Evolutionary conservation across 176 grass and related monocot genomes (phyloP).

Genomic region (Phoenix dactylifera): DNA sequence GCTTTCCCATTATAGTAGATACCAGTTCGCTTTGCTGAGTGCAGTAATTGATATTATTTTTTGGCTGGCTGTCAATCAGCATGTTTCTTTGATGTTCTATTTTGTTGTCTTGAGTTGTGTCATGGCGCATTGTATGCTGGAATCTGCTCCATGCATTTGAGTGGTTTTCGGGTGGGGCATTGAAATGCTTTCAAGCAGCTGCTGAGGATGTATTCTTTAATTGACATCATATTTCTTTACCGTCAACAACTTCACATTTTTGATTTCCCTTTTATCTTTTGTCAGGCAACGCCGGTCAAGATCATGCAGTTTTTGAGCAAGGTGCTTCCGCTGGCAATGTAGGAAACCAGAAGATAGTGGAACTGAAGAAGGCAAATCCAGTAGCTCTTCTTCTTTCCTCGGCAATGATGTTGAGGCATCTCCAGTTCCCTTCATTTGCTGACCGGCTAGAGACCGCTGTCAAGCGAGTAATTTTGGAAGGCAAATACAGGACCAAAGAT

Average conservation of each 20-base stretch:
- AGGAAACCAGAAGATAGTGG: conserved; percentile 64
- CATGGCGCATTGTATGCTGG: no score
- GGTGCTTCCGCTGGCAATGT: conserved; percentile 88
- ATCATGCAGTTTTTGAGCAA: conserved; percentile 84
- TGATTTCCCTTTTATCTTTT: not conserved
- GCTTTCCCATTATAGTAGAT: no score
- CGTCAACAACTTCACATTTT: not conserved
- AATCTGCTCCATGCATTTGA: no score
- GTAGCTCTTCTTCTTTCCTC: conserved; percentile 88
- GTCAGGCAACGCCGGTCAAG: conserved; percentile 76
- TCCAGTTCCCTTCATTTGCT: conserved; percentile 78
- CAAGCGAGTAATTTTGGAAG: conserved; percentile 71
- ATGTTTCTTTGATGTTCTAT: no score
- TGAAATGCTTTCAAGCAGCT: no score
- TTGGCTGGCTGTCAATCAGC: no score
- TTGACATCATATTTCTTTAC: no score
- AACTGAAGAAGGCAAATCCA: conserved; percentile 78
- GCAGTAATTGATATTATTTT: no score
- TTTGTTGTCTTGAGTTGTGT: no score
- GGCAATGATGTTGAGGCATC: conserved; percentile 92
- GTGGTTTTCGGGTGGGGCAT: no score
- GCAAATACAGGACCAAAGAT: conserved; percentile 80
- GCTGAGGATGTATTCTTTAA: no score
- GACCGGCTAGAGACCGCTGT: conserved; percentile 75
- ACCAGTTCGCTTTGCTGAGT: no score